These are phyloP conservation scores for Candida bentonensis DNA, from an alignment of 805 yeast species.

Conservation along the genomic window DNA sequence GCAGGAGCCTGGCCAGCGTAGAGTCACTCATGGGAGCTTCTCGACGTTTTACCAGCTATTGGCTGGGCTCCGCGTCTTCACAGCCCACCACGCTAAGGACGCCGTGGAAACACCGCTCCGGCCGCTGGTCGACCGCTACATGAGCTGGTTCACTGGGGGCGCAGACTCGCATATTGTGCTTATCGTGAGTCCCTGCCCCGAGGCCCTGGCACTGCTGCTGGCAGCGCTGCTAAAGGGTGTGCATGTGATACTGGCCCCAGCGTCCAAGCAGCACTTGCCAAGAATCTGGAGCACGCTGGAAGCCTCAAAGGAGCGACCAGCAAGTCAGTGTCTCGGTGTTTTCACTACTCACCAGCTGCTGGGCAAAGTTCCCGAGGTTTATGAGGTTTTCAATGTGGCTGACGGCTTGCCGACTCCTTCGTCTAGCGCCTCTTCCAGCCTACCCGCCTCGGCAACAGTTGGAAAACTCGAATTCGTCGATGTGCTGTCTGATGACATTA, in stretches of 20 bases:
- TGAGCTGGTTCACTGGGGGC: slow-evolving; percentile 2
- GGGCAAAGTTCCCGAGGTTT: background rate
- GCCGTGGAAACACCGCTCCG: background rate
- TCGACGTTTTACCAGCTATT: slow-evolving; percentile 3
- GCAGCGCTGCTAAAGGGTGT: slow-evolving; percentile 11
- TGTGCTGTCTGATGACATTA: background rate
- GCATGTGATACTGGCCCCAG: slow-evolving; percentile 1
- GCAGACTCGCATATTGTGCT: slow-evolving; percentile 3
- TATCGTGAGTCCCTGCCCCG: slow-evolving; percentile 7
- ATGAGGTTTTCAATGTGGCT: background rate
- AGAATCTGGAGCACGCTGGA: slow-evolving; percentile 2
- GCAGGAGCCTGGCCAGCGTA: slow-evolving; percentile 10
- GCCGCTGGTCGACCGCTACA: slow-evolving; percentile 2
- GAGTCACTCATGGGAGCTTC: slow-evolving; percentile 3
- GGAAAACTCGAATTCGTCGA: background rate
- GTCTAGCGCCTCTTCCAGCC: background rate
- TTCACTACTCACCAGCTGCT: background rate
- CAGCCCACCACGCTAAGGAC: background rate
- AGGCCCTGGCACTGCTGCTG: slow-evolving; percentile 10
- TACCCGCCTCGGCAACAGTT: background rate
- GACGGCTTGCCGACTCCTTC: background rate
- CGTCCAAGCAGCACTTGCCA: background rate
- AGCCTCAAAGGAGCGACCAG: slow-evolving; percentile 2
- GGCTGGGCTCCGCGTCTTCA: slow-evolving; percentile 3
- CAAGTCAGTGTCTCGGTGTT: slow-evolving; percentile 3